Conservation (phyloP, 495 filamentous ascomycete species). For the Aspergillus steynii region DNA sequence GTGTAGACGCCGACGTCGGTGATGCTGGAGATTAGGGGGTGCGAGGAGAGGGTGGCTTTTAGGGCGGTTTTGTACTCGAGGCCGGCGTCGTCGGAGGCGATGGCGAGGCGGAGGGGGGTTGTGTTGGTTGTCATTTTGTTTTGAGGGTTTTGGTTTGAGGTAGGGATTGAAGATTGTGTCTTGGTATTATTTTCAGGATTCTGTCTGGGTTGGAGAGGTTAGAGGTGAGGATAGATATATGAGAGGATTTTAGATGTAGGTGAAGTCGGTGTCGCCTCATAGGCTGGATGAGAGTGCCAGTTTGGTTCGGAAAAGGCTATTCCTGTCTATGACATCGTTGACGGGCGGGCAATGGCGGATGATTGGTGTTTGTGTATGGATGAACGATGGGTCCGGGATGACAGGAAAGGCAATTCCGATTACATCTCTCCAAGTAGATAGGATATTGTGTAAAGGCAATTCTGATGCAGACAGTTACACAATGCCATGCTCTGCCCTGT, state of each 20-base stretch:
- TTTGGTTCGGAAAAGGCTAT: background rate
- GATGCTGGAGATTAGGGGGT: conserved; percentile 59
- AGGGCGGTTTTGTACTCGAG: conserved; percentile 67
- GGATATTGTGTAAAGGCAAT: too few relatives aligned
- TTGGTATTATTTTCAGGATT: too few relatives aligned
- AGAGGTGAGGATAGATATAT: too few relatives aligned
- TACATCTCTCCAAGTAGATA: too few relatives aligned
- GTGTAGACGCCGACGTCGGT: conserved; percentile 59
- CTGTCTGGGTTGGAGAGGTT: too few relatives aligned
- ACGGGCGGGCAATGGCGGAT: too few relatives aligned
- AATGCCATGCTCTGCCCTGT: too few relatives aligned
- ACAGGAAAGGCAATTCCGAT: too few relatives aligned
- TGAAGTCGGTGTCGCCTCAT: background rate
- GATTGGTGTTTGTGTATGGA: too few relatives aligned
- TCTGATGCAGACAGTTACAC: too few relatives aligned
- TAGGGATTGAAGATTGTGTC: too few relatives aligned
- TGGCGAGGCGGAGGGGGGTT: conserved; percentile 40
- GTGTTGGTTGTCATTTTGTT: conserved; percentile 9
- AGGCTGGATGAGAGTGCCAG: background rate
- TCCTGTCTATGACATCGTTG: background rate
- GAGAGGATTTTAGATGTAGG: background rate
- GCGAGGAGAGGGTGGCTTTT: conserved; percentile 49
- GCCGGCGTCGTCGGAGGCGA: conserved; percentile 63
- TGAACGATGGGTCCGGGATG: too few relatives aligned
- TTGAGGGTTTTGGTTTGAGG: background rate